Percentiles rank a stretch among this genome's conserved stretches.
Conservation (phyloP, 169 alveolate genomes). For the Cytauxzoon felis region DNA sequence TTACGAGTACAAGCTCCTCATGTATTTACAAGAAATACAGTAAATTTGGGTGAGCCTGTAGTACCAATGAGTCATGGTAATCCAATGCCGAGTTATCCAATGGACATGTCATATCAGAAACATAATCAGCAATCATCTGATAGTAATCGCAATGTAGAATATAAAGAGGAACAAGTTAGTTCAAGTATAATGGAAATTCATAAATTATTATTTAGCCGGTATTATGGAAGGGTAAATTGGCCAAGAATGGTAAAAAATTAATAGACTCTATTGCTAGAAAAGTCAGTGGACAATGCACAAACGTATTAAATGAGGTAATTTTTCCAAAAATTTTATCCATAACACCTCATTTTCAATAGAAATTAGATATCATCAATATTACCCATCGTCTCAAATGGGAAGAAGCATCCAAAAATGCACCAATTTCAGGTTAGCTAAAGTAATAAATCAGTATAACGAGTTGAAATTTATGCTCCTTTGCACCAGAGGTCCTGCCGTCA, state of each 20-base stretch:
- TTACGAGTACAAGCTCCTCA: conserved; percentile 69
- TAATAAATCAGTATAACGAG: too few species aligned
- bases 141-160: not conserved
- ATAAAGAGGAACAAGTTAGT: not conserved
- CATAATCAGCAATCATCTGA: not conserved
- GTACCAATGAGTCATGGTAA: not conserved
- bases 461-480: too few species aligned
- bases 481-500: too few species aligned
- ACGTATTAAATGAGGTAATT: conserved; percentile 3
- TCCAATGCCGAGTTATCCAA: not conserved
- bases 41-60: not conserved
- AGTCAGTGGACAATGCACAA: conserved; percentile 13
- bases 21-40: conserved; percentile 39
- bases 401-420: conserved; percentile 48
- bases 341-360: not conserved
- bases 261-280: conserved; percentile 31
- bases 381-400: conserved; percentile 61
- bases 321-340: not conserved
- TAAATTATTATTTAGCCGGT: not conserved
- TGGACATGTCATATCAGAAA: not conserved
- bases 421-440: conserved; percentile 34
- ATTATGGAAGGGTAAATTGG: conserved; percentile 46
- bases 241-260: conserved; percentile 51
- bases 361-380: conserved; percentile 29
- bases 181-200: not conserved